These are phyloP conservation scores for Cyclocybe cylindracea DNA, from an alignment of 768 basidiomycete species.

Conservation along the genomic window DNA sequence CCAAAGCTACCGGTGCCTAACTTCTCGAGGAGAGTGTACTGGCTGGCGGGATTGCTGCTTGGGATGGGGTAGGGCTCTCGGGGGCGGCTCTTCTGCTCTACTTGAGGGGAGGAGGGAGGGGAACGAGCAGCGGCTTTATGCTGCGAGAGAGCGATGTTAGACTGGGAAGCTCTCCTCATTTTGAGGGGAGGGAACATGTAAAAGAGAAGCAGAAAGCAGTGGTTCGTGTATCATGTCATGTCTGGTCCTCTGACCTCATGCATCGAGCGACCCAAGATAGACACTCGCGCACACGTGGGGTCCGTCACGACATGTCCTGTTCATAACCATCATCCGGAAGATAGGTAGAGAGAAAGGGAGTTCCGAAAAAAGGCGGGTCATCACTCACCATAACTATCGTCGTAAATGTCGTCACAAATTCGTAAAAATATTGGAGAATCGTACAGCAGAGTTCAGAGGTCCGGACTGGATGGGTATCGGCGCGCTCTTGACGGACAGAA, in stretches of 20 bases:
- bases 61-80: constrained; percentile 71
- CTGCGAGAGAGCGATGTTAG: constrained; percentile 29
- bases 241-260: constrained; percentile 25
- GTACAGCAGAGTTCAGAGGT: too few species aligned
- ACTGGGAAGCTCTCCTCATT: constrained; percentile 22
- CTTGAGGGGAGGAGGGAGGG: constrained; percentile 50
- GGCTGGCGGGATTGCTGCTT: constrained; percentile 80
- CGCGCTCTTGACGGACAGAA: too few species aligned
- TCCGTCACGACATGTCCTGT: background rate
- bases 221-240: constrained; percentile 12
- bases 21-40: constrained; percentile 92
- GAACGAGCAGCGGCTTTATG: constrained; percentile 43
- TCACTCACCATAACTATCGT: constrained; percentile 12
- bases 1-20: constrained; percentile 98
- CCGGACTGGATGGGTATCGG: background rate
- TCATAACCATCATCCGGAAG: background rate
- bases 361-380: background rate
- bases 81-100: constrained; percentile 40
- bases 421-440: background rate
- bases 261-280: constrained; percentile 16
- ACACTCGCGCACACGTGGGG: constrained; percentile 12
- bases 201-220: constrained; percentile 17
- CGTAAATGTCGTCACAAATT: background rate
- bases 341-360: background rate
- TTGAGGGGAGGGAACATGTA: constrained; percentile 16